Percentiles rank a stretch among this genome's conserved stretches.
These are phyloP conservation scores for Macaranga tanarius DNA, from an alignment of 441 rosid species.

Conservation along the genomic window DNA sequence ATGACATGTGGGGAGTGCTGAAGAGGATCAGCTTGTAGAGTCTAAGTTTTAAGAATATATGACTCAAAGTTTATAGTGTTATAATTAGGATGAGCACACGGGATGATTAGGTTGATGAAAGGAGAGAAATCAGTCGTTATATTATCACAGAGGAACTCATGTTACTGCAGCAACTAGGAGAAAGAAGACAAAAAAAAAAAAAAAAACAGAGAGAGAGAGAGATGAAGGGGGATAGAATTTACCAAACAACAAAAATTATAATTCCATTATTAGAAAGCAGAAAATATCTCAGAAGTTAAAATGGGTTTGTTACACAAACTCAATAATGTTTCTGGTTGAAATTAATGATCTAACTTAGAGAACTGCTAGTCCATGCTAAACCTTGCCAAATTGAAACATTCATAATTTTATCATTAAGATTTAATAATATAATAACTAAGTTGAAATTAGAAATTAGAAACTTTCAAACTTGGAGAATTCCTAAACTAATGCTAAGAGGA, in stretches of 20 bases:
- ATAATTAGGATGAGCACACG: not conserved
- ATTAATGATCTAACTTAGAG: too few relatives aligned
- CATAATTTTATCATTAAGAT: too few relatives aligned
- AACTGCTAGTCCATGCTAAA: too few relatives aligned
- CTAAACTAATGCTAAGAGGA: not conserved
- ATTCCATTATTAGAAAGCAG: not conserved
- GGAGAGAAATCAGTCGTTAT: not conserved
- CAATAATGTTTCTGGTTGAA: too few relatives aligned
- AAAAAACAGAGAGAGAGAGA: too few relatives aligned
- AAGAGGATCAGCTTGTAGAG: not conserved
- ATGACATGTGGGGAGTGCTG: not conserved
- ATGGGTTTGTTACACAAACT: too few relatives aligned
- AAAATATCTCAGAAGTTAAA: too few relatives aligned
- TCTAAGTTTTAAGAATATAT: not conserved
- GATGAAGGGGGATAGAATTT: too few relatives aligned
- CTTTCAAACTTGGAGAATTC: not conserved
- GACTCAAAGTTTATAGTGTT: not conserved
- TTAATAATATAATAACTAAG: too few relatives aligned
- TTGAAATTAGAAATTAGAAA: not conserved
- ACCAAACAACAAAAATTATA: not conserved
- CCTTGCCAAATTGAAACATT: too few relatives aligned
- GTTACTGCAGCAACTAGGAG: not conserved
- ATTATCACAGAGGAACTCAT: not conserved
- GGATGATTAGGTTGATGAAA: not conserved
- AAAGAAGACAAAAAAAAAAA: too few relatives aligned